Base-by-base conservation (phyloP, 2,329 filamentous ascomycete genomes). In the Fusarium dimerum region DNA sequence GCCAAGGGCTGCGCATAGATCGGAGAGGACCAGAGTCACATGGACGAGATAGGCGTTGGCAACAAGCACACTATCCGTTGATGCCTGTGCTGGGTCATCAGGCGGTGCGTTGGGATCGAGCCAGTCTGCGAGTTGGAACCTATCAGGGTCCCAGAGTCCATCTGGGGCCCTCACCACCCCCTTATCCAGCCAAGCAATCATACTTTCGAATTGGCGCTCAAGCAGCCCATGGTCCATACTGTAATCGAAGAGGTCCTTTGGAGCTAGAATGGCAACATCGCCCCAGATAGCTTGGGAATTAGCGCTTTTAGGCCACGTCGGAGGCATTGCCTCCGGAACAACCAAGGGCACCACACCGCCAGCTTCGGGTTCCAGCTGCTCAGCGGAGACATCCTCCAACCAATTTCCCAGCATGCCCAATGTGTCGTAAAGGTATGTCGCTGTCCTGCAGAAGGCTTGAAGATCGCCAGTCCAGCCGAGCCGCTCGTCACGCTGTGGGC, bases 371-470 rank as follows among this genome's bases (percentile, higher is more conserved):
- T 40, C 20, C 8, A 45, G 5, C 32, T 49, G 46, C 29, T 50
- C 51, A 4, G 38, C 29, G 1, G 38, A 26, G 6, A 53, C 20
- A n/a, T 53, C 51, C 10, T 53, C 20, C 2, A 49, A 46, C 51
- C 51, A 53, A 38, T 29, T 41, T 73, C 67, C n/a, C 80, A 66
- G 81, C 81, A 85, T 40, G 68, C 69, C 12, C 69, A 61, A 40
- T 1, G 78, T 76, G 57, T 83, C 71, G 63, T 79, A 85, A 0
- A 86, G 68, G 55, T 78, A 84, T 45, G 74, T 78, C 0, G 79
- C 75, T 0, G 79, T 77, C 0, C 78, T 76, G 1, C 71, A 68
- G 52, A 84, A 84, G 1, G 75, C 72, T 38, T 77, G 76, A 8
- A 73, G 68, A 55, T 81, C 76, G 29, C 81, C 76, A 1, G 76